Evolutionary conservation across 257 asterid genomes (phyloP), one percentile per base, ranked within the genome.

Genomic region (Ocimum tenuiflorum): DNA sequence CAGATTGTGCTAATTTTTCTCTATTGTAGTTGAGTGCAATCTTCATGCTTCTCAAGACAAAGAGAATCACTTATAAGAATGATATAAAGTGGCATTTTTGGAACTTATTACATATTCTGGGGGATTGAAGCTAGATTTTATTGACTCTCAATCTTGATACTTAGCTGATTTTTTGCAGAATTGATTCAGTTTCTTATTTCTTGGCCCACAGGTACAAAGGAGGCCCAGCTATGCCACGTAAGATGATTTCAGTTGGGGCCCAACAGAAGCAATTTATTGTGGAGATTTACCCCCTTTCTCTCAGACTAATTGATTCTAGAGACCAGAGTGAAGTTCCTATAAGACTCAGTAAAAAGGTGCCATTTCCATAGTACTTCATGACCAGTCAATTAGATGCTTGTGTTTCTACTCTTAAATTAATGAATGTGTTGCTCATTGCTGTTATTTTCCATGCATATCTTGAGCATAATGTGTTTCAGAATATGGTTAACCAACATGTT

Each of bases 331-430:
- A 81, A 76, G 74, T 69, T n/a, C 74, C 63, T 69, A 43, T 88
- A 63, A 78, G 87, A 76, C 73, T 87, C 42, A 91, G 98, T 79
- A 91, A 83, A 72, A 87, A 86, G 98, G 98, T 89, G 42, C 69
- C 36, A 39, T 45, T 9, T 43, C n/a, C 42, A 64, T 56, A 22
- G 19, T 52, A 27, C n/a, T 71, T 69, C 39, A n/a, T 64, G 20
- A 6, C 29, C 8, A 35, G 18, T 71, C 11, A 23, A 24, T 13
- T 50, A 7, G 56, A 38, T 1, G 15, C 20, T 70, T 70, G 18
- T 46, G 43, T 11, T 17, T 23, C 36, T 23, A 33, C 10, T 9
- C 23, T 38, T 39, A 61, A 27, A 22, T 52, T 33, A 17, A 22
- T 57, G 13, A 41, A 33, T n/a, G n/a, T n/a, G n/a, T 35, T 53